Conservation (phyloP, 805 yeast species). For the Hanseniaspora lachancei region DNA sequence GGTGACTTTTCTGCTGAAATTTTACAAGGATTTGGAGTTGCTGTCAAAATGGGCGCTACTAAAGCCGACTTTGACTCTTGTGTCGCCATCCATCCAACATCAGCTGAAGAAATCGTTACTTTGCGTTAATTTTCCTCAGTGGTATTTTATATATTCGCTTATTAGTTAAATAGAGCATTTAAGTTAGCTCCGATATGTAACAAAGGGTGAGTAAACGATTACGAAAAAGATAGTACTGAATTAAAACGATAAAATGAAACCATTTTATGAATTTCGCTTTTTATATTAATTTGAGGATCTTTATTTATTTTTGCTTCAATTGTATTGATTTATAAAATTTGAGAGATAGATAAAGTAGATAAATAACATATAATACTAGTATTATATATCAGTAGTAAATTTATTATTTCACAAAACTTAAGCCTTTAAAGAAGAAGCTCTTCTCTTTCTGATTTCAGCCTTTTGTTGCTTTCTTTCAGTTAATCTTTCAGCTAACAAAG, state of each 20-base stretch:
- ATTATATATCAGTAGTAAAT: background rate
- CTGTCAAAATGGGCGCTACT: slow-evolving; percentile 97
- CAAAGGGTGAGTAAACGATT: too few relatives aligned
- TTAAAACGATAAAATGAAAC: background rate
- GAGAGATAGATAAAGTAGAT: slow-evolving; percentile 14
- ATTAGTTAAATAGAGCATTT: too few relatives aligned
- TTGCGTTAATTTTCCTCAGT: slow-evolving; percentile 19
- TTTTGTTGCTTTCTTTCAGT: slow-evolving; percentile 96
- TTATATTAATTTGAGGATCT: background rate
- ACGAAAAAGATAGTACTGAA: background rate
- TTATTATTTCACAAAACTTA: slow-evolving; percentile 26
- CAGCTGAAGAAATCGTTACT: slow-evolving; percentile 95
- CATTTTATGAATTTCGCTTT: background rate
- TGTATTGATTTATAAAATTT: background rate
- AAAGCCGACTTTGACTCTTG: slow-evolving; percentile 87
- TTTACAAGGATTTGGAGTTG: slow-evolving; percentile 96
- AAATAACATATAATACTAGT: background rate
- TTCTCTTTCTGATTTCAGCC: slow-evolving; percentile 98
- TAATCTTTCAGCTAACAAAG: slow-evolving; percentile 93
- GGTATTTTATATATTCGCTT: background rate
- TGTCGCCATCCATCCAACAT: slow-evolving; percentile 97
- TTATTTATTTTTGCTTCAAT: background rate
- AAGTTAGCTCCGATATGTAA: too few relatives aligned
- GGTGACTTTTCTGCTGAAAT: slow-evolving; percentile 89
- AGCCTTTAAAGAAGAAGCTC: slow-evolving; percentile 97